Percentiles rank a stretch among this genome's conserved stretches.
phyloP scores from a whole-genome alignment of 768 basidiomycete species.

The Filobasidium wieringae region DNA sequence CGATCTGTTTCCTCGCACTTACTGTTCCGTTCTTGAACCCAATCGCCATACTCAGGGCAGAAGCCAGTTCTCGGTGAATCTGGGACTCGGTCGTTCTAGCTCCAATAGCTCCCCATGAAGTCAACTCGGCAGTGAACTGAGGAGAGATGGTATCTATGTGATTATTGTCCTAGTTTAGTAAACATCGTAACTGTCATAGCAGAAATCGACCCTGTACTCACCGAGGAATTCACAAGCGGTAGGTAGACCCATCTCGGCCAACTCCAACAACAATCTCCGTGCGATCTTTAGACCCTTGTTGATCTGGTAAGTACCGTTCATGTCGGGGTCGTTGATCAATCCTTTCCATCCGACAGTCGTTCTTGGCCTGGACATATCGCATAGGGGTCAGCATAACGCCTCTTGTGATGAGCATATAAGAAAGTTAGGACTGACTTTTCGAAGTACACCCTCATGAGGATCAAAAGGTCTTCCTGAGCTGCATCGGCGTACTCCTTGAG shows the following conservation, averaged over 20 bases:
- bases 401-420: background rate
- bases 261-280: constrained; percentile 70
- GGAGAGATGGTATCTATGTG: constrained; percentile 41
- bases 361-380: constrained; percentile 41
- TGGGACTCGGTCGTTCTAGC: constrained; percentile 41
- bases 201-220: constrained; percentile 14
- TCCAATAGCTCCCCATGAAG: constrained; percentile 54
- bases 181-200: background rate
- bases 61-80: constrained; percentile 39
- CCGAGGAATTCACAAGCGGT: constrained; percentile 89
- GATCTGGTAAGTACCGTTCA: constrained; percentile 84
- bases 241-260: constrained; percentile 81
- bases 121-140: constrained; percentile 40
- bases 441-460: constrained; percentile 98
- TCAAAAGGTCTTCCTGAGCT: constrained; percentile 73
- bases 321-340: constrained; percentile 86
- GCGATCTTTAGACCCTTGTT: constrained; percentile 89
- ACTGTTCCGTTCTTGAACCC: constrained; percentile 95
- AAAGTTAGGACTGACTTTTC: constrained; percentile 50
- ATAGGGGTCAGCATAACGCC: background rate
- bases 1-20: background rate
- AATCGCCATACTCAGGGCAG: constrained; percentile 75
- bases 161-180: background rate
- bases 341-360: constrained; percentile 99
- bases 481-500: constrained; percentile 67